These are phyloP conservation scores for Tulasnella sp. DNA, from an alignment of 768 basidiomycete species.

Conservation along the genomic window DNA sequence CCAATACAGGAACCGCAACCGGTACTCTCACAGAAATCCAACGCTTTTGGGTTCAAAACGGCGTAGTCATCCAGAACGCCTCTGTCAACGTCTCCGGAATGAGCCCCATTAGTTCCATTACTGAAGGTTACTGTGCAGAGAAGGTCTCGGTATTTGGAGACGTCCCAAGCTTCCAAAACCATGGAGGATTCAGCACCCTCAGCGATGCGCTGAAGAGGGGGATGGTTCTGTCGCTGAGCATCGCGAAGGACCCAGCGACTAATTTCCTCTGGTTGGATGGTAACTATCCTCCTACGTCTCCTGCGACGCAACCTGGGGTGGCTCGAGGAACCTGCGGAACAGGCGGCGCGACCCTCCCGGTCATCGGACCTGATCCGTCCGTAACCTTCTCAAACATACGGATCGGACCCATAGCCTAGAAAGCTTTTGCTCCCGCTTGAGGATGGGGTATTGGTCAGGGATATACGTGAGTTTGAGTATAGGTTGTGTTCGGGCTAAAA, in stretches of 20 bases:
- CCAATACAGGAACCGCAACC: not conserved
- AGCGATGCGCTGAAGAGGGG: not conserved
- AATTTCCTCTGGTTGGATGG: not conserved
- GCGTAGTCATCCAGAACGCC: constrained; percentile 12
- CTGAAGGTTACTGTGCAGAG: constrained; percentile 52
- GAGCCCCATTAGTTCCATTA: constrained; percentile 48
- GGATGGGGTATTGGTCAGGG: no score
- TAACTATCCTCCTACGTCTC: not conserved
- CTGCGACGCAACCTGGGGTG: not conserved
- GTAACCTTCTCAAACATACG: not conserved
- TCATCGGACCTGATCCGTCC: not conserved
- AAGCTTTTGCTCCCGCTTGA: no score
- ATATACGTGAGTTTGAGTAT: not conserved
- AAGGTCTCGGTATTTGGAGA: constrained; percentile 53
- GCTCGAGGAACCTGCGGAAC: not conserved
- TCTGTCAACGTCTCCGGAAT: not conserved
- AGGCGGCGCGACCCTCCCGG: not conserved
- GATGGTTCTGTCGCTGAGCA: not conserved
- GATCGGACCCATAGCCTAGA: not conserved
- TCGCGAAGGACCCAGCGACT: not conserved
- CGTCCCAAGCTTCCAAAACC: constrained; percentile 47
- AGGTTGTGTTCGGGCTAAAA: no score
- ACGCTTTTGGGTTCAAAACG: constrained; percentile 1
- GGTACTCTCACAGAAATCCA: constrained; percentile 22
- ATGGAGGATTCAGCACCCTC: constrained; percentile 47